Percentiles rank a stretch among this genome's conserved stretches.
These are phyloP conservation scores for Malassezia globosa DNA, from an alignment of 1,284 basidiomycete species.

Conservation along the genomic window DNA sequence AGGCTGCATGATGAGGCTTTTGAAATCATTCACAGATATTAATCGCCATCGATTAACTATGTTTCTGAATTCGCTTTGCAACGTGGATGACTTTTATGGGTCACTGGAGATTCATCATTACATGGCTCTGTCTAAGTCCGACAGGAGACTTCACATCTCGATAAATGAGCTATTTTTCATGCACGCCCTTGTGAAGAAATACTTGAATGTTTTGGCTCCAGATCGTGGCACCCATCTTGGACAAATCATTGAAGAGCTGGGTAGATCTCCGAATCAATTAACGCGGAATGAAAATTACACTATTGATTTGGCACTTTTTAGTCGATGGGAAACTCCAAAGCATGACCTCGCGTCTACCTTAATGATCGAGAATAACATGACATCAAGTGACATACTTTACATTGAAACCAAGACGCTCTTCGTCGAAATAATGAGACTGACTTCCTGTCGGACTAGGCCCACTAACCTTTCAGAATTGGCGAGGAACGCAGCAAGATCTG, in stretches of 20 bases:
- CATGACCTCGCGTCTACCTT: constrained; percentile 92
- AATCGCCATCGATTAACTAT: constrained; percentile 95
- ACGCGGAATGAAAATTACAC: constrained; percentile 94
- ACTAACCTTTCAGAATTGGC: constrained; percentile 82
- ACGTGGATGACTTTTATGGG: constrained; percentile 98
- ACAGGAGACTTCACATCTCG: constrained; percentile 95
- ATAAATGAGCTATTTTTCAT: constrained; percentile 98
- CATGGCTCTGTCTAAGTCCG: constrained; percentile 98
- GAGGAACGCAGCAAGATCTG: constrained; percentile 67
- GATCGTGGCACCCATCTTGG: constrained; percentile 95
- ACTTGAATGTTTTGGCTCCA: constrained; percentile 85
- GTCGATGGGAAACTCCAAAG: constrained; percentile 97
- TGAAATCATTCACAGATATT: constrained; percentile 96
- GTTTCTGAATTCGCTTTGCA: constrained; percentile 90
- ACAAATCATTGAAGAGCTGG: constrained; percentile 88
- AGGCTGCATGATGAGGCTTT: constrained; percentile 93
- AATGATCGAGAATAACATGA: constrained; percentile 81
- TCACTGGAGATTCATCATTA: constrained; percentile 99
- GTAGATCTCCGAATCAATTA: constrained; percentile 79
- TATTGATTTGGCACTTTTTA: constrained; percentile 82
- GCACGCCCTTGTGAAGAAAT: constrained; percentile 82
- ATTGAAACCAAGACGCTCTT: constrained; percentile 99
- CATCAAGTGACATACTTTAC: constrained; percentile 94
- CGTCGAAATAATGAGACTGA: constrained; percentile 88
- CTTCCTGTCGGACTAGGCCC: constrained; percentile 64